Base-by-base conservation (phyloP, 2,329 filamentous ascomycete species). In the Sclerotinia glacialis region DNA sequence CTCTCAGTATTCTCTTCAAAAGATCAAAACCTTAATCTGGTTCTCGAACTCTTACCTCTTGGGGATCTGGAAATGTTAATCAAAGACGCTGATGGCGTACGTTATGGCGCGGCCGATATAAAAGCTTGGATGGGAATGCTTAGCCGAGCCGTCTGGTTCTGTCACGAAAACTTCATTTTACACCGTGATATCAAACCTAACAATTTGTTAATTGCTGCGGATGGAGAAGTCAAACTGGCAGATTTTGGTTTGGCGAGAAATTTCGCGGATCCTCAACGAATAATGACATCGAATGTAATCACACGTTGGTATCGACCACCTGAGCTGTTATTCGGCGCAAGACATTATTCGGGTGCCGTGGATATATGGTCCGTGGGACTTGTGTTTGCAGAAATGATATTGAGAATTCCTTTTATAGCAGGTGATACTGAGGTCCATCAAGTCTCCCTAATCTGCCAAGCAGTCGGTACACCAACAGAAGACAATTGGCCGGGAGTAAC, bases 81-180 rank as follows among this genome's bases (percentile, higher is more conserved):
- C 77, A 91, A 92, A 77, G 93, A 98, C 78, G 87, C 85, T 40
- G 85, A 89, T 55, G 82, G 82, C 64, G 89, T 97, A 56, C 86
- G 88, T 65, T 98, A 98, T 78, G 91, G 91, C 69, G 86, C 87
- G 14, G 90, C 91, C 23, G 95, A 99, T 78, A 93, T 98, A 78
- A 99, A 99, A 78, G 90, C 93, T 21, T 99, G 95, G 95, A 96
- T 97, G 89, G 91, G 91, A 70, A 98, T 98, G 95, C 85, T 98
- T n/a, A 86, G 86, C 37, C 88, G 94, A 52, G 95, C 91, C 34
- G 87, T 98, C 37, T 96, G 92, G 89, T 99, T 96, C 82, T 98
- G 95, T 78, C 95, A 99, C 78, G 91, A 93, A 76, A 96, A 95
- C 78, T 94, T 90, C 74, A 86, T 99, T 23, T 84, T 99, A 40